These are phyloP conservation scores for Mortierella sp. DNA, from an alignment of 371 early-diverging fungal species.

Conservation along the genomic window DNA sequence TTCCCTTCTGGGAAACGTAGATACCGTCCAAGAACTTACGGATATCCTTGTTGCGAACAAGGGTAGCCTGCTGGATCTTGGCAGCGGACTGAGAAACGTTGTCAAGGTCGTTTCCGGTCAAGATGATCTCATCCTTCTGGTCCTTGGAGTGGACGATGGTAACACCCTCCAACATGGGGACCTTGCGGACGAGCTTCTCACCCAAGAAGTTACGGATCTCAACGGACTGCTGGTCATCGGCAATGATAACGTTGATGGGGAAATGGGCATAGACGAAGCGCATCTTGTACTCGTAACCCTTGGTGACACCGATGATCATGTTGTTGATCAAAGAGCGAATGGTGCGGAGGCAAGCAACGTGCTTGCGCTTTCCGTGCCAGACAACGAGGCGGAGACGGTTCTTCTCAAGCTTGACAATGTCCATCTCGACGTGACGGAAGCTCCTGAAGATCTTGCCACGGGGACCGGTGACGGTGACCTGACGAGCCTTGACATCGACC, in stretches of 20 bases:
- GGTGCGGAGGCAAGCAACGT: constrained; percentile 98
- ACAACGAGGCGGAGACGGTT: constrained; percentile 86
- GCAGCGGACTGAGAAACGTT: constrained; percentile 97
- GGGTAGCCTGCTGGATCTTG: constrained; percentile 87
- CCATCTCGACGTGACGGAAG: constrained; percentile 96
- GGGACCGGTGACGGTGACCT: constrained; percentile 83
- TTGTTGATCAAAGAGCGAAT: constrained; percentile 97
- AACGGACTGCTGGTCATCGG: constrained; percentile 82
- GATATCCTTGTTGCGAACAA: constrained; percentile 96
- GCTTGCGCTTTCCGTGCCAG: constrained; percentile 99
- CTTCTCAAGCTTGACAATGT: constrained; percentile 81
- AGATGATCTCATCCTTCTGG: constrained; percentile 97
- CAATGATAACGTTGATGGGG: constrained; percentile 98
- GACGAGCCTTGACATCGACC: constrained; percentile 82
- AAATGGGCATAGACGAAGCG: constrained; percentile 99
- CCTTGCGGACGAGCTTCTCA: constrained; percentile 94
- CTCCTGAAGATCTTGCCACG: constrained; percentile 93
- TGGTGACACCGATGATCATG: constrained; percentile 99
- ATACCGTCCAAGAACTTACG: constrained; percentile 99
- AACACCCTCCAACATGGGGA: constrained; percentile 95
- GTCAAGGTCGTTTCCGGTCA: constrained; percentile 97
- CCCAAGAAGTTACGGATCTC: constrained; percentile 99
- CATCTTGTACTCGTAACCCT: constrained; percentile 99
- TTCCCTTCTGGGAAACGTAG: constrained; percentile 91
- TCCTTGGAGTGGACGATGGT: constrained; percentile 82